Evolutionary conservation across 345 rosid genomes (phyloP).

Genomic region (Citrus maxima): DNA sequence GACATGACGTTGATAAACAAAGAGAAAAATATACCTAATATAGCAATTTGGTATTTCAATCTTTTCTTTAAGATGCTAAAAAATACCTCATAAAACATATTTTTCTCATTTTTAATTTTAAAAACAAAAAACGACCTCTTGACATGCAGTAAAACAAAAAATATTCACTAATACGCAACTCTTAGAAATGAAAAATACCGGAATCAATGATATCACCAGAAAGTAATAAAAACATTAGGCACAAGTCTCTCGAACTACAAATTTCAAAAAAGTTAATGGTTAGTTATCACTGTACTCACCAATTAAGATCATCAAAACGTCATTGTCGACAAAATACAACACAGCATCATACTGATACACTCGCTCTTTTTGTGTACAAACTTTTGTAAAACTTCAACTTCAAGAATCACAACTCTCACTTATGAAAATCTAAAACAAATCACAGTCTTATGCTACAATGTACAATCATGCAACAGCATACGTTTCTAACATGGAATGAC

Average conservation of each 20-base stretch:
- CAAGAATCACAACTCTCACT: slow-evolving; percentile 10
- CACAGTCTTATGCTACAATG: slow-evolving; percentile 22
- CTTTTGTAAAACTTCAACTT: neutral
- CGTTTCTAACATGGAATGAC: neutral
- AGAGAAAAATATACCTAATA: too few species aligned
- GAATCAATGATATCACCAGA: neutral
- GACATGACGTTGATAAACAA: too few species aligned
- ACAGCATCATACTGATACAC: slow-evolving; percentile 10
- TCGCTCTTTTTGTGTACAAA: neutral
- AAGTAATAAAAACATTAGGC: neutral
- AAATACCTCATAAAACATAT: neutral
- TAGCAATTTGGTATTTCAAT: too few species aligned
- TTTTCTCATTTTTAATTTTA: neutral
- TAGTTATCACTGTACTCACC: neutral
- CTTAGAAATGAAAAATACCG: neutral
- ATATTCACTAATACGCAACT: neutral
- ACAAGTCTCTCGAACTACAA: neutral
- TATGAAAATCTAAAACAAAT: neutral
- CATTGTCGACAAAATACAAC: neutral
- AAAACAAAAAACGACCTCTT: neutral
- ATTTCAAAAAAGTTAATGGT: neutral
- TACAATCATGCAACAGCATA: slow-evolving; percentile 25
- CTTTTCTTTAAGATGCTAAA: too few species aligned
- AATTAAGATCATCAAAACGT: neutral
- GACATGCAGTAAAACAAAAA: neutral